A percentile compares a stretch with the other conserved stretches of the same genome.
These are phyloP conservation scores for Thoreauomyces humboldtii DNA, from an alignment of 192 early-diverging fungal genomes.

Conservation along the genomic window DNA sequence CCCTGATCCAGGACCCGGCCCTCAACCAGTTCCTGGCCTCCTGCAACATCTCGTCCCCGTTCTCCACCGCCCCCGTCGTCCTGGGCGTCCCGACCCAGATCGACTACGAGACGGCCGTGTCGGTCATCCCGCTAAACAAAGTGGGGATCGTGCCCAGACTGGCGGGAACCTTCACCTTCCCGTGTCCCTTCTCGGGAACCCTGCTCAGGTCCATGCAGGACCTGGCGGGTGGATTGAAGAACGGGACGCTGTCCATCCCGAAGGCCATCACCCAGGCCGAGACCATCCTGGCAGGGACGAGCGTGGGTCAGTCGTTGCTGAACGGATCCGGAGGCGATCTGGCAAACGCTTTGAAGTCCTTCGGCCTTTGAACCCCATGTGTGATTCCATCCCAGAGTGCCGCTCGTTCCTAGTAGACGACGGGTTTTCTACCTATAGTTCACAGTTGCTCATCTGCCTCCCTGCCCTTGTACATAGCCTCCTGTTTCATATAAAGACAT, in stretches of 20 bases:
- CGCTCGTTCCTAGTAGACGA: too few species aligned
- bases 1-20: constrained; percentile 30
- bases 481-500: too few species aligned
- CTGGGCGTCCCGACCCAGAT: constrained; percentile 24
- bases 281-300: not conserved
- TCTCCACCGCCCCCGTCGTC: not conserved
- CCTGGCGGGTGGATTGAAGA: constrained; percentile 1
- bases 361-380: not conserved
- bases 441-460: too few species aligned
- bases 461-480: too few species aligned
- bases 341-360: not conserved
- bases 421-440: too few species aligned
- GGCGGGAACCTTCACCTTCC: constrained; percentile 2
- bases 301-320: not conserved
- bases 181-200: constrained; percentile 6
- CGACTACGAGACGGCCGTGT: constrained; percentile 23
- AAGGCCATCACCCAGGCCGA: not conserved
- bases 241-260: not conserved
- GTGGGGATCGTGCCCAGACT: constrained; percentile 14
- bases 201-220: not conserved
- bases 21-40: constrained; percentile 29
- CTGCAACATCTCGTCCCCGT: constrained; percentile 27
- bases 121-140: constrained; percentile 16
- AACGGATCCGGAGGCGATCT: not conserved
- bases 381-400: too few species aligned